A percentile compares a stretch with the other conserved stretches of the same genome.
These are phyloP conservation scores for Yamadazyma ubonensis DNA, from an alignment of 805 yeast genomes.

Conservation along the genomic window DNA sequence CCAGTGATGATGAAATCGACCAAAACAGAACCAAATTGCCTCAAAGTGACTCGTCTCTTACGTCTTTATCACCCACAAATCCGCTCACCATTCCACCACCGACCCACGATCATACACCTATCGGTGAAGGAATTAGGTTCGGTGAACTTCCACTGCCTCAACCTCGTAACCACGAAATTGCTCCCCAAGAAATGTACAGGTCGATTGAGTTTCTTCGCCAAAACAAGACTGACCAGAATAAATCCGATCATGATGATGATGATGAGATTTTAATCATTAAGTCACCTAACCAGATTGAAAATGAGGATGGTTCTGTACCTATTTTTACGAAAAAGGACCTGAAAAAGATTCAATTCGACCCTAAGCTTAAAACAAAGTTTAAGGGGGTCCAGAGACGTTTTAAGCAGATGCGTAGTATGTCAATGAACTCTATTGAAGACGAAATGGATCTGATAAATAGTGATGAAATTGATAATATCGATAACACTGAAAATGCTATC, in stretches of 20 bases:
- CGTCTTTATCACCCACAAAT: too few species aligned
- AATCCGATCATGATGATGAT: conserved; percentile 50
- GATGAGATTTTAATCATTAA: conserved; percentile 74
- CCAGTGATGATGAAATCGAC: conserved; percentile 34
- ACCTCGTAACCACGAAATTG: conserved; percentile 44
- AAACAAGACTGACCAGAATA: conserved; percentile 35
- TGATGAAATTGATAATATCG: conserved; percentile 17
- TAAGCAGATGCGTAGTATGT: conserved; percentile 13
- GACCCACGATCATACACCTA: conserved; percentile 6
- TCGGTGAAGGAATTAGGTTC: conserved; percentile 48
- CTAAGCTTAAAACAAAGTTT: conserved; percentile 2
- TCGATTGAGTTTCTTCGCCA: conserved; percentile 78
- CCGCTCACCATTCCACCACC: conserved; percentile 1
- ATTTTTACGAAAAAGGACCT: conserved; percentile 25
- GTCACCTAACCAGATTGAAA: conserved; percentile 73
- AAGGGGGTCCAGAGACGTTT: conserved; percentile 8
- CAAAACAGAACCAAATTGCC: neutral
- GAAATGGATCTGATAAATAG: conserved; percentile 25
- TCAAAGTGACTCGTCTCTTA: neutral
- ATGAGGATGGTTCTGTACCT: conserved; percentile 29
- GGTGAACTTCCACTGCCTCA: conserved; percentile 59
- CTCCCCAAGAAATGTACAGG: conserved; percentile 80
- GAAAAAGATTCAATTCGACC: conserved; percentile 8
- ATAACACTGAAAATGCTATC: conserved; percentile 15
- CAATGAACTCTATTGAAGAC: conserved; percentile 16